Percentiles rank a stretch among this genome's conserved stretches.
These are phyloP conservation scores for Kitagawia praeruptora DNA, from an alignment of 129 eudicot genomes.

Conservation along the genomic window DNA sequence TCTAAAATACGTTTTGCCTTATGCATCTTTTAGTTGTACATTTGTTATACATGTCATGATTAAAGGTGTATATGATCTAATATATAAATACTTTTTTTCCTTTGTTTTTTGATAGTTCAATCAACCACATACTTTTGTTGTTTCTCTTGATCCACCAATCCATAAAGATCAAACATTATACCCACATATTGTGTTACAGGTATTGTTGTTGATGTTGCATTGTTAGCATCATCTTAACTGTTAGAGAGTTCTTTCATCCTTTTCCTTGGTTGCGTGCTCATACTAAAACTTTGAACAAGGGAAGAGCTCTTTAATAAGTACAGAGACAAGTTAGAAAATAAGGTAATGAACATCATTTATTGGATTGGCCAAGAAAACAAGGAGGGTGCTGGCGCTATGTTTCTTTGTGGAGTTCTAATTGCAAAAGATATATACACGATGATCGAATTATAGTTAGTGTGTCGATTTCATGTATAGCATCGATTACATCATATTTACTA, in stretches of 20 bases:
- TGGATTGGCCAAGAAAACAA: not conserved
- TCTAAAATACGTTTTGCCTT: not conserved
- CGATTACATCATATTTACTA: too few relatives aligned
- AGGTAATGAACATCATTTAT: conserved; percentile 30
- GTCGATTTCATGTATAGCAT: too few relatives aligned
- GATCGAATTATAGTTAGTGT: too few relatives aligned
- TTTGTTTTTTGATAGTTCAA: conserved; percentile 54
- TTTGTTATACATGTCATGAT: not conserved
- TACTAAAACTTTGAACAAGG: conserved; percentile 17
- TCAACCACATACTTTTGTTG: conserved; percentile 91
- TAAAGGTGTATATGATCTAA: not conserved
- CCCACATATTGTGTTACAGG: conserved; percentile 99
- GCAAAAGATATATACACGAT: too few relatives aligned
- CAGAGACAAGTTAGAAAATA: conserved; percentile 76
- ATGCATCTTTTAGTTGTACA: not conserved
- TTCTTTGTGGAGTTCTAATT: not conserved
- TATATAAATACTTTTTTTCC: not conserved
- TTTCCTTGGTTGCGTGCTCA: not conserved
- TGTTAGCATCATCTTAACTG: not conserved
- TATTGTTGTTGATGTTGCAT: conserved; percentile 45
- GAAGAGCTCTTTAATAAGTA: conserved; percentile 73
- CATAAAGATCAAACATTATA: conserved; percentile 94
- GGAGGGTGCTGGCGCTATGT: not conserved
- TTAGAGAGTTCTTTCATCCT: not conserved
- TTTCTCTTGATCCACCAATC: conserved; percentile 93